A percentile compares a stretch with the other conserved stretches of the same genome.
Conservation (phyloP, 1,284 basidiomycete genomes). For the Cryptococcus maquisensis region DNA sequence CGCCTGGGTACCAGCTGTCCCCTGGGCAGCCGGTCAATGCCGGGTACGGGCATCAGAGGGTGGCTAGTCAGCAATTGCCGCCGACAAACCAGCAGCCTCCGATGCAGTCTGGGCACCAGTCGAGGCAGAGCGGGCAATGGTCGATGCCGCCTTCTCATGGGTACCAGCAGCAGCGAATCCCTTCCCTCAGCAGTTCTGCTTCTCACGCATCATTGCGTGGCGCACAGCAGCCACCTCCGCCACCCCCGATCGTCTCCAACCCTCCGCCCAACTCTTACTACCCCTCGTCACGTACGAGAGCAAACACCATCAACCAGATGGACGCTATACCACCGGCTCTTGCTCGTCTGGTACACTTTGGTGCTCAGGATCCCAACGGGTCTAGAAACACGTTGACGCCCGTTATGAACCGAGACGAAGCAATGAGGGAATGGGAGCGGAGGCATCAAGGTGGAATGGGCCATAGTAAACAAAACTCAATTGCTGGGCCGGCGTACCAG, state of each 20-base stretch:
- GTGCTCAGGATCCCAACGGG: slow-evolving; percentile 70
- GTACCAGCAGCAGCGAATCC: slow-evolving; percentile 29
- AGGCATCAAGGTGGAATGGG: slow-evolving; percentile 45
- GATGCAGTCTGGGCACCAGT: slow-evolving; percentile 21
- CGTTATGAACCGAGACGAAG: slow-evolving; percentile 82
- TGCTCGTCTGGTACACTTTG: slow-evolving; percentile 77
- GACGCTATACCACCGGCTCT: slow-evolving; percentile 87
- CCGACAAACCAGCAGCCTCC: slow-evolving; percentile 11
- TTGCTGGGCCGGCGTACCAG: slow-evolving; percentile 63
- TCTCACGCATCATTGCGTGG: slow-evolving; percentile 23
- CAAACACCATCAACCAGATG: slow-evolving; percentile 81
- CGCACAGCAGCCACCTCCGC: slow-evolving; percentile 26
- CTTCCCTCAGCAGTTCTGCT: slow-evolving; percentile 21
- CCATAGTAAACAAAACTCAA: slow-evolving; percentile 33
- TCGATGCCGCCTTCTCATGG: slow-evolving; percentile 23
- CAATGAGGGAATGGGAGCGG: slow-evolving; percentile 83
- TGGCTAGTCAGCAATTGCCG: slow-evolving; percentile 17
- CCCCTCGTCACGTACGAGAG: slow-evolving; percentile 60
- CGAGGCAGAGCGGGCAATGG: not conserved
- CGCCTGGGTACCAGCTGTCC: slow-evolving; percentile 30
- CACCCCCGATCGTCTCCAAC: slow-evolving; percentile 47
- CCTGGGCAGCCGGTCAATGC: slow-evolving; percentile 4
- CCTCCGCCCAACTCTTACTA: slow-evolving; percentile 61
- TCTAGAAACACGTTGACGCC: slow-evolving; percentile 71
- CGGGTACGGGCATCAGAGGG: slow-evolving; percentile 9